Evolutionary conservation across 495 filamentous ascomycete species (phyloP).

Genomic region (Penicillium longicatenatum): DNA sequence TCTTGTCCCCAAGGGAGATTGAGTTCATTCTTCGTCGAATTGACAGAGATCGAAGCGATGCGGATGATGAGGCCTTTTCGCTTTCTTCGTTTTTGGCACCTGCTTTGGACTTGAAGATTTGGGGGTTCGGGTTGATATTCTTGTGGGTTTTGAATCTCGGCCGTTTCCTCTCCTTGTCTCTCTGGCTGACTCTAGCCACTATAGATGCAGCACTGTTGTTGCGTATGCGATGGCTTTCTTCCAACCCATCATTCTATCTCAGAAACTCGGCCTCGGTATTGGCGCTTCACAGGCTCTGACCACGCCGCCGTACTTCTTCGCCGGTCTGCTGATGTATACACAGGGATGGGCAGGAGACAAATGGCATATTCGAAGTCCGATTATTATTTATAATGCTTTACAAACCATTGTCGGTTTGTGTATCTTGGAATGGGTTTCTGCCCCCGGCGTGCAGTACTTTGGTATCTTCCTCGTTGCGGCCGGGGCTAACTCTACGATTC

Average conservation of each 20-base stretch:
- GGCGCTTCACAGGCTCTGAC: constrained; percentile 37
- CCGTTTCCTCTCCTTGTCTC: too few relatives aligned
- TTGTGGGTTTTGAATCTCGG: constrained; percentile 33
- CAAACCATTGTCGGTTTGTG: constrained; percentile 49
- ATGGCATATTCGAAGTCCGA: neutral
- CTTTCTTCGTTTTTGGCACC: constrained; percentile 42
- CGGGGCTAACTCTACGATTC: neutral
- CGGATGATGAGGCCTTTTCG: constrained; percentile 43
- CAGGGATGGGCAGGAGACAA: neutral
- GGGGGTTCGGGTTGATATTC: constrained; percentile 55
- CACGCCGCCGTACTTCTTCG: neutral
- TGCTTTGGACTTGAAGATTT: constrained; percentile 55
- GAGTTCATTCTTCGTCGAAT: neutral
- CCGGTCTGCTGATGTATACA: neutral
- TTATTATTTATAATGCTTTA: neutral
- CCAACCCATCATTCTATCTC: constrained; percentile 58
- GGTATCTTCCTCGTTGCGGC: constrained; percentile 51
- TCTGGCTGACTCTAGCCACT: neutral
- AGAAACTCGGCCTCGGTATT: constrained; percentile 40
- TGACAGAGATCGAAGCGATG: constrained; percentile 35
- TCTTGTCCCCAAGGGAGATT: neutral
- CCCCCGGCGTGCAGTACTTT: constrained; percentile 51
- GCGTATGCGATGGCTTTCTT: constrained; percentile 61
- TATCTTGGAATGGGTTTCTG: constrained; percentile 41
- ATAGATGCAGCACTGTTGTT: neutral